These are phyloP conservation scores for Phytophthora agathidicida DNA, from an alignment of 352 stramenopile species.

Conservation along the genomic window DNA sequence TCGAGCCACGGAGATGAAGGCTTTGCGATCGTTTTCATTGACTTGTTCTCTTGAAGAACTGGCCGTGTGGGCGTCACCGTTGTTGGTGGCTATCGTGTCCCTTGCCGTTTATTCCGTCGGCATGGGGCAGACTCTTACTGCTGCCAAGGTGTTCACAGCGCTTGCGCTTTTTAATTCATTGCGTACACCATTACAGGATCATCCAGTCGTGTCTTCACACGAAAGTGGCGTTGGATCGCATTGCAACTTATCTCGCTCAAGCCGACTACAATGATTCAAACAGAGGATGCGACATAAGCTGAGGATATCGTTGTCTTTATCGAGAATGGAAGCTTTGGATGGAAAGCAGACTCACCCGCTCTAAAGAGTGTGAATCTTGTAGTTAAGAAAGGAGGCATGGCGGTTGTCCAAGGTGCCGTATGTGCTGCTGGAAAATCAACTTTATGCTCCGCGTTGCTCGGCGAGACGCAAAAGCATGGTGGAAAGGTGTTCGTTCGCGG, in stretches of 20 bases:
- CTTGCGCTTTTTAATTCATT: constrained; percentile 53
- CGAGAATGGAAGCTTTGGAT: constrained; percentile 32
- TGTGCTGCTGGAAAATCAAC: constrained; percentile 44
- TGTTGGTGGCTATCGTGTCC: constrained; percentile 52
- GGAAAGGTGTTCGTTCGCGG: constrained; percentile 33
- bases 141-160: constrained; percentile 52
- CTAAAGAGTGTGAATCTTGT: constrained; percentile 29
- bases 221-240: constrained; percentile 29
- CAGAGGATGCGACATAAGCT: not conserved
- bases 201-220: constrained; percentile 34
- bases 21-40: constrained; percentile 56
- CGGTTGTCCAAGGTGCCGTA: constrained; percentile 38
- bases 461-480: constrained; percentile 73
- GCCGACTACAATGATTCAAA: constrained; percentile 11
- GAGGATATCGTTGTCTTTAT: constrained; percentile 28
- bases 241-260: constrained; percentile 29
- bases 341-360: constrained; percentile 13
- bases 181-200: constrained; percentile 30
- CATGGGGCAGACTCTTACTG: constrained; percentile 32
- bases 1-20: constrained; percentile 87
- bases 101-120: constrained; percentile 50
- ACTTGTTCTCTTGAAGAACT: constrained; percentile 73
- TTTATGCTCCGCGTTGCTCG: constrained; percentile 38
- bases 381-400: constrained; percentile 37
- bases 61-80: constrained; percentile 46